Base-by-base conservation (phyloP, 768 basidiomycete species). In the Lactarius tabidus region DNA sequence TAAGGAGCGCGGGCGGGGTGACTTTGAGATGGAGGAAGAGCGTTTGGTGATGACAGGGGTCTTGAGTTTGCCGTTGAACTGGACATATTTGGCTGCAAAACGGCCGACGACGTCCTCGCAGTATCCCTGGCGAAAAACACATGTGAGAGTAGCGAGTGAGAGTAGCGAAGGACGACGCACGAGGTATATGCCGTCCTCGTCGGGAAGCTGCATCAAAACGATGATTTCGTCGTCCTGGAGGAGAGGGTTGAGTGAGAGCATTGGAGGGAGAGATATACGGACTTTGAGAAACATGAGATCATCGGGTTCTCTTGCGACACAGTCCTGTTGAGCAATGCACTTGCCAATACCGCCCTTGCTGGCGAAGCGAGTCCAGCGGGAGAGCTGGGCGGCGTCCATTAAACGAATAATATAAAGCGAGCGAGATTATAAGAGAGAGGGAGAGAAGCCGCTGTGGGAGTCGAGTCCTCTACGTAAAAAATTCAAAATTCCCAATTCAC, bases 231-330 rank as follows among this genome's bases (percentile, higher is more conserved):
- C 92, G 63, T 85, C 87, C 90, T 93, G 68, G 51, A 15, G 14
- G 29, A 15, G 29, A 15, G 26, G 39, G 15, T 14, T 2, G 17
- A 53, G 20, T 31, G 64, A 38, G 20, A 51, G 2, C 23, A 14
- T 31, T n/a, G 57, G 15, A 58, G 55, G 36, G 8, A 60, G 33
- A 67, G 45, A 10, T n/a, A 28, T 33, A 77, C 82, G 56, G 62
- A 86, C 91, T 82, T 89, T 87, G 57, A 94, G 75, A 73, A 95
- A 93, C 92, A 95, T 95, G 53, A 95, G 80, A 74, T 94, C 92
- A 28, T 87, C 87, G 14, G 82, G 74, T 43, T 81, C 80, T 73
- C 91, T 85, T 2, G 90, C 90, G 23, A 90, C 83, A 70, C 89
- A 91, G 74, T 95, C 91, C 60, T 82, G 79, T 29, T 81, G 63